Evolutionary conservation across 2,329 filamentous ascomycete genomes (phyloP).

Genomic region (Westerdykella ornata): DNA sequence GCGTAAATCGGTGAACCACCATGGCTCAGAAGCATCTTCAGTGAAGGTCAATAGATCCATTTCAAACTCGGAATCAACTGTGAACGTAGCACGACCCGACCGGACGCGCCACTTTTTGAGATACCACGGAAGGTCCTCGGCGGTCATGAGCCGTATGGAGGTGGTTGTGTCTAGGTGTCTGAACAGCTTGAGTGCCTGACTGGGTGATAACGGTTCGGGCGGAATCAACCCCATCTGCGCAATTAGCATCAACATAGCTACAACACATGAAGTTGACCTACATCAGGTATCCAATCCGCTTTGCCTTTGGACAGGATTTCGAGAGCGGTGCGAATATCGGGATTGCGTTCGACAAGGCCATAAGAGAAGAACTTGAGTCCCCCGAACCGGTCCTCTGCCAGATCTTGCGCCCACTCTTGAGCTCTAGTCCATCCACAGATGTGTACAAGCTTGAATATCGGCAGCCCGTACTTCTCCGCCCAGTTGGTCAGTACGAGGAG

Average conservation of each 20-base stretch:
- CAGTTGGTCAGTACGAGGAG: constrained; percentile 84
- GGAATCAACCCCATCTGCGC: constrained; percentile 67
- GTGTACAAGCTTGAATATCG: constrained; percentile 83
- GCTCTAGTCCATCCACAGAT: constrained; percentile 63
- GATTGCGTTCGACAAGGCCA: constrained; percentile 72
- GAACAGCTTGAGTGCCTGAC: constrained; percentile 67
- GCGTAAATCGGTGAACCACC: constrained; percentile 90
- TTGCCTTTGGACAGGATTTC: constrained; percentile 75
- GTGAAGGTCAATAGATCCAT: constrained; percentile 86
- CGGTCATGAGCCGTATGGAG: constrained; percentile 72
- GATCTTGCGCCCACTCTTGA: constrained; percentile 24
- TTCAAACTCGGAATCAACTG: constrained; percentile 77
- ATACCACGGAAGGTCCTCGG: constrained; percentile 73
- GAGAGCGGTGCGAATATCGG: constrained; percentile 83
- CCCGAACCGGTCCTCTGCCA: constrained; percentile 55
- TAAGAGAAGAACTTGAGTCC: constrained; percentile 66
- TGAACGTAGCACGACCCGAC: constrained; percentile 86
- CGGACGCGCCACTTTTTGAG: constrained; percentile 72
- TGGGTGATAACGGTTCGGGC: constrained; percentile 61
- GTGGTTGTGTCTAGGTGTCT: constrained; percentile 78
- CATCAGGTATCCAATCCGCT: constrained; percentile 71
- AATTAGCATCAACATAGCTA: constrained; percentile 3
- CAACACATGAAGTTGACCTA: constrained; percentile 38
- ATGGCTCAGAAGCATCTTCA: constrained; percentile 74
- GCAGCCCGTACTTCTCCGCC: constrained; percentile 58